Percentiles rank a stretch among this genome's conserved stretches.
These are phyloP conservation scores for Mycocentrospora acerina DNA, from an alignment of 2,329 filamentous ascomycete genomes.

Conservation along the genomic window DNA sequence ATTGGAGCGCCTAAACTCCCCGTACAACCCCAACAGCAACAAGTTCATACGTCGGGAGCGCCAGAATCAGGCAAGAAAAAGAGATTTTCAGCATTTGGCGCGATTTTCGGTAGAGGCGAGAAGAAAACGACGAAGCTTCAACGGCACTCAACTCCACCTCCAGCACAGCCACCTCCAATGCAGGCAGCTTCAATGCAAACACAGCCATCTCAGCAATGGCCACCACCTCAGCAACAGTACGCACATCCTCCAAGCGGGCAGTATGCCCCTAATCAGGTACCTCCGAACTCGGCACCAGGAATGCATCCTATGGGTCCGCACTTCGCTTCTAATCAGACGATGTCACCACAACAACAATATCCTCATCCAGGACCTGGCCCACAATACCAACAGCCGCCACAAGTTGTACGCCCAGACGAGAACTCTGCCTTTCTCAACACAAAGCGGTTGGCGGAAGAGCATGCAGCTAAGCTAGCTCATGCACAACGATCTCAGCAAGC, in stretches of 20 bases:
- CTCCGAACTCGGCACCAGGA: conserved; percentile 16
- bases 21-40: conserved; percentile 14
- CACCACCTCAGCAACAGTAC: conserved; percentile 17
- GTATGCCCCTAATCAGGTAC: conserved; percentile 14
- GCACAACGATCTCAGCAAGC: conserved; percentile 7
- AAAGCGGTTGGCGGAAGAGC: conserved; percentile 23
- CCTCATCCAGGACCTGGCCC: conserved; percentile 9
- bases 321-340: conserved; percentile 10
- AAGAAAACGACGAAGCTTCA: conserved; percentile 39
- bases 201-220: conserved; percentile 16
- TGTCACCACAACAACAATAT: conserved; percentile 15
- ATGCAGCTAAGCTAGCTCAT: conserved; percentile 11
- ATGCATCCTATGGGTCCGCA: conserved; percentile 18
- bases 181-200: conserved; percentile 1
- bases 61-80: conserved; percentile 44
- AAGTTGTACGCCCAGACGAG: conserved; percentile 8
- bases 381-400: conserved; percentile 7
- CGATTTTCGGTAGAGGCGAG: conserved; percentile 45
- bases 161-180: conserved; percentile 9
- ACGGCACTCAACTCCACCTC: conserved; percentile 21
- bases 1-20: conserved; percentile 7
- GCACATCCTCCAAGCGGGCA: conserved; percentile 15
- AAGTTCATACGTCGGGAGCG: conserved; percentile 13
- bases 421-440: conserved; percentile 26
- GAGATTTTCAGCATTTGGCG: conserved; percentile 48